phyloP scores from a whole-genome alignment of 176 grass and related monocot species.

The Eragrostis nindensis region DNA sequence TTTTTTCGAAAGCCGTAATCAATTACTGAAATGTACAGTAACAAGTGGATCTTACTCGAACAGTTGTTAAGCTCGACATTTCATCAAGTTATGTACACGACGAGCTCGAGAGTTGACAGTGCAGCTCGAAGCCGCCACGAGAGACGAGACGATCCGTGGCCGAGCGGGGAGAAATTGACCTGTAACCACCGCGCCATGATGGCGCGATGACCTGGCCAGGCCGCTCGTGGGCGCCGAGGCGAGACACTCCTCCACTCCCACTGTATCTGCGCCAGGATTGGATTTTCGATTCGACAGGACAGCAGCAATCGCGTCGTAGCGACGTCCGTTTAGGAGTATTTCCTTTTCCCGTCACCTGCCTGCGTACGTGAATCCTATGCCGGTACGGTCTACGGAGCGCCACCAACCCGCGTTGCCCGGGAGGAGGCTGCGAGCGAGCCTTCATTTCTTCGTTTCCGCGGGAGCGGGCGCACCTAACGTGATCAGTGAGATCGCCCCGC shows the following conservation, averaged over 20 bases:
- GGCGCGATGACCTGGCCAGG: not conserved
- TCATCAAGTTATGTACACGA: too few relatives aligned
- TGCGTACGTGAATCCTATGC: not conserved
- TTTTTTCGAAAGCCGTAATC: too few relatives aligned
- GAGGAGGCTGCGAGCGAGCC: too few relatives aligned
- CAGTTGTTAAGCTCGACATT: too few relatives aligned
- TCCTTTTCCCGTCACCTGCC: not conserved
- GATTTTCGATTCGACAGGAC: not conserved
- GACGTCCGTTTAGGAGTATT: too few relatives aligned
- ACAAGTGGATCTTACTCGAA: too few relatives aligned
- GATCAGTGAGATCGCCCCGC: not conserved
- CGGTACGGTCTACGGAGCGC: not conserved
- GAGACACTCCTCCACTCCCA: not conserved
- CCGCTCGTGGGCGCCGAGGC: not conserved
- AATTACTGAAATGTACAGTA: too few relatives aligned
- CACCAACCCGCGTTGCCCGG: not conserved
- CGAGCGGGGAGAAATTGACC: not conserved
- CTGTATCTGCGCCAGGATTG: constrained; percentile 3
- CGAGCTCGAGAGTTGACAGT: too few relatives aligned
- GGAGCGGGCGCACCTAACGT: constrained; percentile 37
- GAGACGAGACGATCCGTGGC: too few relatives aligned
- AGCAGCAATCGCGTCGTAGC: not conserved
- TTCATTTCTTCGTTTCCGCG: not conserved
- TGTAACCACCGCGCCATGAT: constrained; percentile 4
- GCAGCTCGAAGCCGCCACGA: too few relatives aligned